Base-by-base conservation (phyloP, 2,329 filamentous ascomycete genomes). In the Aotearoamyces nothofagi region DNA sequence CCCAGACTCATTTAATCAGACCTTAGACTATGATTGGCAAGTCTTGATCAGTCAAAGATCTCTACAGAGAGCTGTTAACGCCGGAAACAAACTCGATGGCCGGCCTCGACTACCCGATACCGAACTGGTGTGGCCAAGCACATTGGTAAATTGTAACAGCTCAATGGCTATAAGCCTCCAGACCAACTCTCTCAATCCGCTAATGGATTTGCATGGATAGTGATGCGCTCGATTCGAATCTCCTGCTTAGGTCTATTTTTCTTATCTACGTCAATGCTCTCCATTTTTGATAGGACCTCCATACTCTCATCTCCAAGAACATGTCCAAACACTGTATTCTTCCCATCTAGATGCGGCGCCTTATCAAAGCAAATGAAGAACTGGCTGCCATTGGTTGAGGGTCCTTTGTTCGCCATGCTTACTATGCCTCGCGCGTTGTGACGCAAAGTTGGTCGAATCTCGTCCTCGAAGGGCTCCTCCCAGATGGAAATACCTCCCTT, bases 291-390 rank as follows among this genome's bases (percentile, higher is more conserved):
- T 41, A 90, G 53, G 4, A 77, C 79, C 19, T 60, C 67, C 26
- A 73, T 44, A 32, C 67, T 64, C 24, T 73, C 70, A 41, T 77
- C 73, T 20, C 67, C 73, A 32, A 77, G 60, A 17, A 87, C 60
- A 50, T 76, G 74, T 8, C 80, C 81, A 54, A 92, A 87, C 2
- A 87, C 75, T 0, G 81, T 86, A 48, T 90, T 90, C 49, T 82
- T 68, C 4, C 80, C 81, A 50, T 90, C 82, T 23, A 92, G 58
- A 55, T 90, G 82, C 20, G 78, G 69, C 15, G 81, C 78, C 39
- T 78, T 72, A 34, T 78, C 78, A 42, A 84, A 78, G 1, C 75
- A 71, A 35, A 90, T 61, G 51, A 86, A 92, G 56, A 90, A 92
- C 50, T 92, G 81, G 27, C 69, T 78, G 10, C 74, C 77, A 46